Percentiles rank a stretch among this genome's conserved stretches.
phyloP scores from a whole-genome alignment of 2,329 filamentous ascomycete genomes.

The Aureobasidium sp. region DNA sequence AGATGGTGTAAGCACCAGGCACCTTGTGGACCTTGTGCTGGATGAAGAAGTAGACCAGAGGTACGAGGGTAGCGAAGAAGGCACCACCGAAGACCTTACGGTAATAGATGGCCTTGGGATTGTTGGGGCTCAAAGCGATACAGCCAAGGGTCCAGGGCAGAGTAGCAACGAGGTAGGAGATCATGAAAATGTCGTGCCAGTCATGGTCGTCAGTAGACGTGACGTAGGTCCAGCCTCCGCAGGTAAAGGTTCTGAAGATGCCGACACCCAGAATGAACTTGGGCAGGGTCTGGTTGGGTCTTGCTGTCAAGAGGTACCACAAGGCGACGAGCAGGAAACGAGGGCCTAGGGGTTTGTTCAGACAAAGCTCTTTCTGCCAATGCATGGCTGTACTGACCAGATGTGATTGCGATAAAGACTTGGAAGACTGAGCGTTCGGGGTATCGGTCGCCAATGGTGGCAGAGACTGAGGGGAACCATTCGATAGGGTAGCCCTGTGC shows the following conservation, averaged over 20 bases:
- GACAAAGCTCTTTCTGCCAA: conserved; percentile 2
- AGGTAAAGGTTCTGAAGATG: conserved; percentile 81
- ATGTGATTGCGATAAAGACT: conserved; percentile 94
- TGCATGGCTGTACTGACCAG: conserved; percentile 42
- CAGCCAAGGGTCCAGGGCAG: conserved; percentile 93
- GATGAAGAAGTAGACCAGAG: conserved; percentile 93
- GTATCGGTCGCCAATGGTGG: conserved; percentile 95
- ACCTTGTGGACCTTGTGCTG: conserved; percentile 96
- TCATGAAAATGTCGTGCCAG: conserved; percentile 99
- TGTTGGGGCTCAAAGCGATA: conserved; percentile 76
- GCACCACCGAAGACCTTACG: conserved; percentile 72
- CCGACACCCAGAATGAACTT: conserved; percentile 75
- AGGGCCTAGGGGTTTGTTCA: conserved; percentile 50
- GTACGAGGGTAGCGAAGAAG: conserved; percentile 87
- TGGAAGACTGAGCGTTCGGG: conserved; percentile 96
- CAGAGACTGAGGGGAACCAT: conserved; percentile 48
- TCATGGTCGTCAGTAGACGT: conserved; percentile 97
- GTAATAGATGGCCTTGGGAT: conserved; percentile 75
- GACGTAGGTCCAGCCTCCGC: conserved; percentile 96
- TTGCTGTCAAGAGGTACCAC: conserved; percentile 83
- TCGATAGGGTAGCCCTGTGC: conserved; percentile 52
- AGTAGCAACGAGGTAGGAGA: conserved; percentile 89
- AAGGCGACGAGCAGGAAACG: conserved; percentile 84
- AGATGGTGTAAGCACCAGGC: conserved; percentile 90
- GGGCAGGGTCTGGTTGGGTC: conserved; percentile 65